Conservation (phyloP, 2,329 filamentous ascomycete genomes). For the Fragosphaeria purpurea region DNA sequence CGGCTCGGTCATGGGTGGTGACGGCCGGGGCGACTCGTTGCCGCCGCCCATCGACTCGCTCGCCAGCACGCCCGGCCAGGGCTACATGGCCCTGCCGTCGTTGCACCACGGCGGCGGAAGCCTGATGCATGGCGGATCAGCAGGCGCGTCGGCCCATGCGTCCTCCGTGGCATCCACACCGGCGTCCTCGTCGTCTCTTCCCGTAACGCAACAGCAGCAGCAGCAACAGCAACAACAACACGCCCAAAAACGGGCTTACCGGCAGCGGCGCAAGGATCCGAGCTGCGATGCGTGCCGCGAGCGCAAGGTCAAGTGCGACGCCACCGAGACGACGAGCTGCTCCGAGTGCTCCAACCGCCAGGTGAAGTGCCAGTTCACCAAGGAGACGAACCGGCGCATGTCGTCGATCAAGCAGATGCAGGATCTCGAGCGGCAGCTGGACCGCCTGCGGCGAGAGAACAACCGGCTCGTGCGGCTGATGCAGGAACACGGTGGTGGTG, state of each 20-base stretch:
- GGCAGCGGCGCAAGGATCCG: conserved; percentile 89
- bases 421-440: conserved; percentile 87
- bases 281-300: conserved; percentile 97
- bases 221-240: conserved; percentile 35
- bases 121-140: background rate
- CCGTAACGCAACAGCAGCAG: conserved; percentile 7
- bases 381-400: conserved; percentile 97
- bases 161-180: background rate
- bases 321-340: conserved; percentile 90
- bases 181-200: background rate
- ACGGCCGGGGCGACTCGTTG: conserved; percentile 41
- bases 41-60: conserved; percentile 46
- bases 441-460: conserved; percentile 71
- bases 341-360: conserved; percentile 95
- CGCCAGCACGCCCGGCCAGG: conserved; percentile 40
- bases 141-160: background rate
- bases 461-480: conserved; percentile 59
- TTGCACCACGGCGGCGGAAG: conserved; percentile 1
- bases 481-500: conserved; percentile 33
- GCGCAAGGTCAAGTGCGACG: conserved; percentile 79
- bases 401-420: conserved; percentile 99
- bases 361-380: conserved; percentile 97
- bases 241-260: conserved; percentile 85
- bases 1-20: conserved; percentile 35
- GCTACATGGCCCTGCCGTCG: conserved; percentile 22